These are phyloP conservation scores for Alternaria sp. DNA, from an alignment of 2,329 filamentous ascomycete genomes.

Conservation along the genomic window DNA sequence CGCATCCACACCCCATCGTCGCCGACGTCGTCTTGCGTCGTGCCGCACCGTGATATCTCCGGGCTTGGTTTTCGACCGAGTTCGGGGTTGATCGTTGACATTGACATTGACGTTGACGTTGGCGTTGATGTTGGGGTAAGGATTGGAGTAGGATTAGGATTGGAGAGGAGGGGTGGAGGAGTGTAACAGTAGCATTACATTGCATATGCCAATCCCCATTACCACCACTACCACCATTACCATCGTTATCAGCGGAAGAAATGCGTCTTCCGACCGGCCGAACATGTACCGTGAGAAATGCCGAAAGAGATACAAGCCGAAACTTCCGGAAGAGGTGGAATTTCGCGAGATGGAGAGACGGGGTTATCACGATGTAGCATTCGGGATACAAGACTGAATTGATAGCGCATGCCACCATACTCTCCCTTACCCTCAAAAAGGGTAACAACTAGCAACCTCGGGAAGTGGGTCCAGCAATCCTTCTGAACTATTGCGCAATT, in stretches of 20 bases:
- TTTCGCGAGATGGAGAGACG: background rate
- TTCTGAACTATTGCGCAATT: background rate
- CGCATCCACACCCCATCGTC: background rate
- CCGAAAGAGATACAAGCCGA: background rate
- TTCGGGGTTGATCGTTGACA: background rate
- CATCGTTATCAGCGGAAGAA: background rate
- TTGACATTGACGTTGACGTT: background rate
- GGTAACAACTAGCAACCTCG: background rate
- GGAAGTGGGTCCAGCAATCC: background rate
- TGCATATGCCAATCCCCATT: background rate
- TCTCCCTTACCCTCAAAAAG: background rate
- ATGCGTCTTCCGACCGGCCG: background rate
- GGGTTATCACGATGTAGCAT: background rate
- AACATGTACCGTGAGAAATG: background rate
- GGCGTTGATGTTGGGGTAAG: background rate
- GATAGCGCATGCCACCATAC: background rate
- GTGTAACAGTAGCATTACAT: slow-evolving; percentile 2
- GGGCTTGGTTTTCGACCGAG: background rate
- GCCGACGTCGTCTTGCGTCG: background rate
- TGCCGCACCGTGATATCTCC: background rate
- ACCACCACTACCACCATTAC: background rate
- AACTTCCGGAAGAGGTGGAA: background rate
- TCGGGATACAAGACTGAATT: background rate
- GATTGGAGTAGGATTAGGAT: background rate
- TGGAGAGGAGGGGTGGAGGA: background rate